These are phyloP conservation scores for Erigeron canadensis DNA, from an alignment of 129 eudicot species.

Conservation along the genomic window DNA sequence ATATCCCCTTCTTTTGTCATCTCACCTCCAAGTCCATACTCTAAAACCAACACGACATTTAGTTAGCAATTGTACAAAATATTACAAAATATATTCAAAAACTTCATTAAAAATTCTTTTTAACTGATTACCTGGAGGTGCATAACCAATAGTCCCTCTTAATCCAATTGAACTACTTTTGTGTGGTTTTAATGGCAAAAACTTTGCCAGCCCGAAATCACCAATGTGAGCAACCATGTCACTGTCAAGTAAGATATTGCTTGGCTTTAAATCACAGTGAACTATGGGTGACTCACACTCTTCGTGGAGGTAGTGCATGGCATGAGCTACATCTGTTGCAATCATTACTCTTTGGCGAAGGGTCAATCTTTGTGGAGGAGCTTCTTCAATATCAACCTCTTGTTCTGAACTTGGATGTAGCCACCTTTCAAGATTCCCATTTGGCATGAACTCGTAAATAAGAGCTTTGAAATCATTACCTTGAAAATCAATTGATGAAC, in stretches of 20 bases:
- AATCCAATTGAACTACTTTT: slow-evolving; percentile 44
- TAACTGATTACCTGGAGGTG: slow-evolving; percentile 57
- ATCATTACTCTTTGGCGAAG: too few species aligned
- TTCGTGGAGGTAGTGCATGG: too few species aligned
- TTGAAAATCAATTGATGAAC: slow-evolving; percentile 41
- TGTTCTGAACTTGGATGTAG: slow-evolving; percentile 31
- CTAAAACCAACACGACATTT: too few species aligned
- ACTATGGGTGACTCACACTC: too few species aligned
- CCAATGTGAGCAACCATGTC: slow-evolving; percentile 42
- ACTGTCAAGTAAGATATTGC: slow-evolving; percentile 37
- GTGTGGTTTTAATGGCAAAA: slow-evolving; percentile 31
- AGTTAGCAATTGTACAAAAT: too few species aligned
- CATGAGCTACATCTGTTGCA: too few species aligned
- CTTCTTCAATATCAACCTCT: background rate
- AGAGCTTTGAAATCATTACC: slow-evolving; percentile 46
- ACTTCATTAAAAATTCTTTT: too few species aligned
- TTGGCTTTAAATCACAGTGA: too few species aligned
- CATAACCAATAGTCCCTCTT: slow-evolving; percentile 48
- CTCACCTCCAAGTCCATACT: too few species aligned
- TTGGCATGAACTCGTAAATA: slow-evolving; percentile 38
- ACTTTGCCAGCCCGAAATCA: slow-evolving; percentile 43
- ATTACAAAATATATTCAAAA: too few species aligned
- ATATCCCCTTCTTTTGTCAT: too few species aligned
- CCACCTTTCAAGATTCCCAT: slow-evolving; percentile 45
- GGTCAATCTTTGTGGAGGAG: too few species aligned